These are phyloP conservation scores for Hyphopichia wangnamkhiaoensis DNA, from an alignment of 1,139 yeast genomes.

Conservation along the genomic window DNA sequence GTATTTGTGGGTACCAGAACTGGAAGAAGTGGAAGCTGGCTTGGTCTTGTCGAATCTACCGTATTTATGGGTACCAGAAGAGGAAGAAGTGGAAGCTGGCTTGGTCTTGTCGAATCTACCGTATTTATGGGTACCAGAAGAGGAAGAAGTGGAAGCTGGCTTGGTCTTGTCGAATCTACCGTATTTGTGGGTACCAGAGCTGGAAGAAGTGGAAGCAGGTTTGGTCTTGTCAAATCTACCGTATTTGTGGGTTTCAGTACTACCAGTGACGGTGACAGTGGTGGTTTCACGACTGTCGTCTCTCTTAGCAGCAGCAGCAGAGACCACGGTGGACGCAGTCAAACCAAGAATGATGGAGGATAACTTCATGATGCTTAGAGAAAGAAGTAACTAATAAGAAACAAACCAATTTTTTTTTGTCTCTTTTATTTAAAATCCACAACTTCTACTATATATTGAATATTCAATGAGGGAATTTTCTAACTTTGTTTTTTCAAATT, in stretches of 20 bases:
- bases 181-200: conserved; percentile 37
- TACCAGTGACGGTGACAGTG: conserved; percentile 18
- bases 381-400: neutral
- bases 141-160: conserved; percentile 20
- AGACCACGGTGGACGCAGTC: conserved; percentile 8
- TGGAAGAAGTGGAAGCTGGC: conserved; percentile 26
- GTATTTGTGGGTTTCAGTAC: conserved; percentile 40
- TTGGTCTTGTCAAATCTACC: conserved; percentile 56
- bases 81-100: conserved; percentile 23
- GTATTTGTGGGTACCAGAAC: conserved; percentile 47
- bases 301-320: conserved; percentile 11
- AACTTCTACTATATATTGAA: no score
- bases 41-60: conserved; percentile 42
- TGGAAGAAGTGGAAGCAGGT: conserved; percentile 29
- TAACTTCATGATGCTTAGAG: conserved; percentile 8
- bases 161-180: conserved; percentile 46
- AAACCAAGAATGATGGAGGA: conserved; percentile 11
- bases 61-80: conserved; percentile 46
- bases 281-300: conserved; percentile 14
- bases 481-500: no score
- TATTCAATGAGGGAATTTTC: conserved; percentile 2
- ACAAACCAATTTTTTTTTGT: neutral
- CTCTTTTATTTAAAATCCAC: no score
- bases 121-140: conserved; percentile 43
- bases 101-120: conserved; percentile 54